These are phyloP conservation scores for Rosellinia necatrix DNA, from an alignment of 2,329 filamentous ascomycete species.

Conservation along the genomic window DNA sequence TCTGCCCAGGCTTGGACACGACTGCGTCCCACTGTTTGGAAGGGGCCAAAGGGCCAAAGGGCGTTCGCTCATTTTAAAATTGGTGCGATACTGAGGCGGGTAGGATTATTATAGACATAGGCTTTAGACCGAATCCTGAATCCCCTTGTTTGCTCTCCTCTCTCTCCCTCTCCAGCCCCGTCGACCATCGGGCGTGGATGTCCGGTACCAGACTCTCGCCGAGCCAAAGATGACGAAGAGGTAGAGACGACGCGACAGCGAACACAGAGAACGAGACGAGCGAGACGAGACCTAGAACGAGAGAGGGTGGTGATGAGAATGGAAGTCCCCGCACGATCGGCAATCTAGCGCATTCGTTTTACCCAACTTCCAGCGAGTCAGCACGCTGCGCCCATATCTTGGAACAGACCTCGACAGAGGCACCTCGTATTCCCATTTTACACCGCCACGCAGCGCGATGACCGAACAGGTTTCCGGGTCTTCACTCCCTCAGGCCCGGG, in stretches of 20 bases:
- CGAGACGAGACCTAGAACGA: constrained; percentile 22
- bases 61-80: constrained; percentile 39
- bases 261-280: constrained; percentile 27
- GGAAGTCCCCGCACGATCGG: constrained; percentile 40
- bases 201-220: constrained; percentile 32
- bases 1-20: constrained; percentile 3
- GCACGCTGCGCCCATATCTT: constrained; percentile 35
- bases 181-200: constrained; percentile 24
- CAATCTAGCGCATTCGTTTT: constrained; percentile 38
- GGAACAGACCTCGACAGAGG: constrained; percentile 32
- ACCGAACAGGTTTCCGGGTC: constrained; percentile 51
- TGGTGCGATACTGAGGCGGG: constrained; percentile 28
- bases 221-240: constrained; percentile 36
- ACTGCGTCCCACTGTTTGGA: constrained; percentile 18
- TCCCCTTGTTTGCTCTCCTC: constrained; percentile 3
- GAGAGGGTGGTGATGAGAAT: constrained; percentile 34
- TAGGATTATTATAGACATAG: constrained; percentile 30
- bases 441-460: constrained; percentile 50
- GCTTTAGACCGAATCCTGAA: constrained; percentile 2
- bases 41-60: constrained; percentile 21
- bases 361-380: constrained; percentile 36
- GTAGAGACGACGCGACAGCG: constrained; percentile 33
- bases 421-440: constrained; percentile 42
- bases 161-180: constrained; percentile 16
- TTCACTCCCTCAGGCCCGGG: constrained; percentile 55